Base-by-base conservation (phyloP, 2,329 filamentous ascomycete species). In the Trichophyton simii region DNA sequence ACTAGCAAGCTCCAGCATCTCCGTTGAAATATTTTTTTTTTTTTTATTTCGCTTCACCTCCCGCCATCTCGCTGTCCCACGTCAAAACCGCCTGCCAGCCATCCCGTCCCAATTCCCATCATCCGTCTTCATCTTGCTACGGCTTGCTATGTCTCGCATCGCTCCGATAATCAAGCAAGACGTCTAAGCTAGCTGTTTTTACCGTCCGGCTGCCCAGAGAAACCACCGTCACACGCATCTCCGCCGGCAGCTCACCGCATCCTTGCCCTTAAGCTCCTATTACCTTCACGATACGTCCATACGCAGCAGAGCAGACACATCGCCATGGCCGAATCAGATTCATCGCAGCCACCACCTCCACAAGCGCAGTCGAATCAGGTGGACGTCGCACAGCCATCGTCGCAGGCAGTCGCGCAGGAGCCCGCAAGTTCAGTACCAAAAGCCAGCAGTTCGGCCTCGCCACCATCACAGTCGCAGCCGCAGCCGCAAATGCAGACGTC, bases 251-350 rank as follows among this genome's bases (percentile, higher is more conserved):
- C 57, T 59, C 57, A 50, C 62, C 60, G 60, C 64, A 64, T 63
- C 60, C 60, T 63, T 63, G 62, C 67, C 61, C 48, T 54, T 48
- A 60, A 64, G 41, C 55, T 58, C 55, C 44, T 52, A 28, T 28
- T 28, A 55, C 52, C 52, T 55, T 55, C 52, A 55, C 52, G 25
- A n/a, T 55, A 22, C 22, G 8, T 54, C n/a, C 34, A 38, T 13
- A 38, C 34, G 3, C 34, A 28, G n/a, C 28, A 55, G 25, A 52
- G 22, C 46, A 55, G 31, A 55, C 48, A 60, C 60, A 31, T 64
- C 67, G 70, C 63, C 65, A 75, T 75, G 72, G 67, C 72, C 68
- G 71, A 73, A 62, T 66, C 69, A 67, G 64, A 62, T 38, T 59
- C 63, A 44, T 59, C 67, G 61, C 68, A 48, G 58, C 68, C 66